Conservation (phyloP, 371 early-diverging fungal genomes). For the Conidiobolus incongruus region DNA sequence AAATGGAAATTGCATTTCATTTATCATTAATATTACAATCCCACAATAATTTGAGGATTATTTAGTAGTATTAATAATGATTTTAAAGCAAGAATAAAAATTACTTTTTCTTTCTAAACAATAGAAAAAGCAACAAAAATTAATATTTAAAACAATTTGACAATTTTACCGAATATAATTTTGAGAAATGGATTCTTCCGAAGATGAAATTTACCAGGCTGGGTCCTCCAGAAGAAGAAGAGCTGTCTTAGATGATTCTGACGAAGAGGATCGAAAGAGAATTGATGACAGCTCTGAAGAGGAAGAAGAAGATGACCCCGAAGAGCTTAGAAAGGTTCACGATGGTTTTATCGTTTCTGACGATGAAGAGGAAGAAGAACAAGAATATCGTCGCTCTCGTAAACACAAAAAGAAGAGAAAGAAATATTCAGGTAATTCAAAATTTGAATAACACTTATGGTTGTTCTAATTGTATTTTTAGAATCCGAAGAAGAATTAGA, state of each 20-base stretch:
- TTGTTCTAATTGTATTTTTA: slow-evolving; percentile 4
- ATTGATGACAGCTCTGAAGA: slow-evolving; percentile 14
- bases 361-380: slow-evolving; percentile 25
- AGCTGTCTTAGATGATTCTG: slow-evolving; percentile 12
- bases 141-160: too few species aligned
- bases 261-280: too few species aligned
- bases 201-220: too few species aligned
- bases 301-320: slow-evolving; percentile 11
- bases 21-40: too few species aligned
- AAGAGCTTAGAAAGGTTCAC: slow-evolving; percentile 5
- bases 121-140: too few species aligned
- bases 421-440: slow-evolving; percentile 10
- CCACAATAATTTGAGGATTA: too few species aligned
- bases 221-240: slow-evolving; percentile 3
- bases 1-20: too few species aligned
- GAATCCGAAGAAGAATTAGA: slow-evolving; percentile 46
- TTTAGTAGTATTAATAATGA: too few species aligned
- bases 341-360: slow-evolving; percentile 7
- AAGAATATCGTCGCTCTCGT: slow-evolving; percentile 16
- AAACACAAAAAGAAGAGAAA: slow-evolving; percentile 8
- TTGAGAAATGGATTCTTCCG: too few species aligned
- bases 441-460: background rate
- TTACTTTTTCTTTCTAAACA: too few species aligned
- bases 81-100: too few species aligned
- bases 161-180: too few species aligned